Evolutionary conservation across 2,329 filamentous ascomycete species (phyloP).

Genomic region (Clonostachys chloroleuca): DNA sequence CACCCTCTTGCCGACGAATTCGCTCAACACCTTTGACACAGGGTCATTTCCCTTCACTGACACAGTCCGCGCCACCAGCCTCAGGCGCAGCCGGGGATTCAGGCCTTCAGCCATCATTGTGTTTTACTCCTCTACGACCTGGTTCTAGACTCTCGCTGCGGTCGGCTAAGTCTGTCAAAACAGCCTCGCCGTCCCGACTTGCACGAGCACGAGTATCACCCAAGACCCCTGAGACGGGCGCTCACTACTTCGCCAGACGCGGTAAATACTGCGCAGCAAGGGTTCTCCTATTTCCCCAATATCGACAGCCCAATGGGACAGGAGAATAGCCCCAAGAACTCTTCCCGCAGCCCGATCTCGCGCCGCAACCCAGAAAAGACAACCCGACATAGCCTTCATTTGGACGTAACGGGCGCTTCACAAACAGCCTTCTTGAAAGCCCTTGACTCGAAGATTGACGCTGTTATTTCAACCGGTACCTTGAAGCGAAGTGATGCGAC

Average conservation of each 20-base stretch:
- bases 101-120: slow-evolving; percentile 35
- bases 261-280: slow-evolving; percentile 49
- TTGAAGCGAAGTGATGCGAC: slow-evolving; percentile 88
- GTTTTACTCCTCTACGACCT: slow-evolving; percentile 62
- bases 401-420: slow-evolving; percentile 50
- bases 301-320: slow-evolving; percentile 20
- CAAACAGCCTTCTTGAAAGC: slow-evolving; percentile 45
- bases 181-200: slow-evolving; percentile 45
- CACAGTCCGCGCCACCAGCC: slow-evolving; percentile 27
- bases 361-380: slow-evolving; percentile 27
- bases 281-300: not conserved
- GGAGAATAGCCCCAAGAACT: slow-evolving; percentile 32
- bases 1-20: slow-evolving; percentile 39
- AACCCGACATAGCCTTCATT: slow-evolving; percentile 49
- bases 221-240: slow-evolving; percentile 75
- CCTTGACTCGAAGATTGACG: slow-evolving; percentile 35
- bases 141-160: slow-evolving; percentile 63
- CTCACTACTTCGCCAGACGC: slow-evolving; percentile 67
- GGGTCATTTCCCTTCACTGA: slow-evolving; percentile 16
- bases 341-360: not conserved
- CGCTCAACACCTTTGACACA: slow-evolving; percentile 24
- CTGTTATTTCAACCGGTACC: slow-evolving; percentile 58
- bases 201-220: slow-evolving; percentile 67
- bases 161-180: slow-evolving; percentile 56
- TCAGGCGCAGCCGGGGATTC: slow-evolving; percentile 17